Percentiles rank a stretch among this genome's conserved stretches.
phyloP scores from a whole-genome alignment of 768 basidiomycete genomes.

The Hericium coralloides region DNA sequence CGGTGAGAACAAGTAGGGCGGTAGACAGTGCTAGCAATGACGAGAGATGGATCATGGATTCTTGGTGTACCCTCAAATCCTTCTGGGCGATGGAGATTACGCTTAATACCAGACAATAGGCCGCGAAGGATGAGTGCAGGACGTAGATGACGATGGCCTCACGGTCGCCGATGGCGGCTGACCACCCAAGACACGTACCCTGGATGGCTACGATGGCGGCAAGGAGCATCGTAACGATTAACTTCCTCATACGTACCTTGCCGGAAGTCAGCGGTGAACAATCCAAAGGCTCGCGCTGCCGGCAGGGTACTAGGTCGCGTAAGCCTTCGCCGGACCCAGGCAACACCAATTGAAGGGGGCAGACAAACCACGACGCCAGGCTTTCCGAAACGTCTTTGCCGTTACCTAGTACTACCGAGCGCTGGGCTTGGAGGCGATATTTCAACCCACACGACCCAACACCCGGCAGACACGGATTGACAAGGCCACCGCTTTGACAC shows the following conservation, averaged over 20 bases:
- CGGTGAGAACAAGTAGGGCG: conserved; percentile 33
- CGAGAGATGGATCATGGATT: conserved; percentile 48
- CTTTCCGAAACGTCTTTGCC: too few species aligned
- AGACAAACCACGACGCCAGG: too few species aligned
- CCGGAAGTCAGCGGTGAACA: background rate
- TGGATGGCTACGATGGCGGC: conserved; percentile 40
- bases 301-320: too few species aligned
- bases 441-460: too few species aligned
- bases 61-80: conserved; percentile 25
- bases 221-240: conserved; percentile 38
- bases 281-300: too few species aligned
- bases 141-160: conserved; percentile 28
- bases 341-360: too few species aligned
- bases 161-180: background rate
- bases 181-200: conserved; percentile 42
- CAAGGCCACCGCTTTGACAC: too few species aligned
- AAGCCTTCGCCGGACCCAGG: too few species aligned
- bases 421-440: too few species aligned
- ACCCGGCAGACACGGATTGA: too few species aligned
- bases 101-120: conserved; percentile 37
- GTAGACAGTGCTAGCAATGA: conserved; percentile 10
- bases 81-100: conserved; percentile 41
- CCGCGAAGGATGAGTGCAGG: conserved; percentile 21
- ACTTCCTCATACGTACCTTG: conserved; percentile 39
- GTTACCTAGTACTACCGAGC: too few species aligned